Evolutionary conservation across 2,329 filamentous ascomycete genomes (phyloP).

Genomic region (Conoideocrella luteorostrata): DNA sequence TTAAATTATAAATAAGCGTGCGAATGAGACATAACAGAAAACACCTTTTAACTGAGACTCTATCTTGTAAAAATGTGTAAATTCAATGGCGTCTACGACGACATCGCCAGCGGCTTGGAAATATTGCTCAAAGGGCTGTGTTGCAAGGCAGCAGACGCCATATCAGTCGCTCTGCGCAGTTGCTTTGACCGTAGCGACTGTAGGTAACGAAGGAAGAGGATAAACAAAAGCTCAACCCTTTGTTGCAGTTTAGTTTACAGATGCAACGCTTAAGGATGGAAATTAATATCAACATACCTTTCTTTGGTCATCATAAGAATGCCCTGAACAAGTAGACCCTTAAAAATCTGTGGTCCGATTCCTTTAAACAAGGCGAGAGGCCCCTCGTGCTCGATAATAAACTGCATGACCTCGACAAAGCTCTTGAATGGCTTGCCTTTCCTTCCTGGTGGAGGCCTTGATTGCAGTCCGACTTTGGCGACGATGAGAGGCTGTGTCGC

Average conservation of each 20-base stretch:
- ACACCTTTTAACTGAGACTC: too few relatives aligned
- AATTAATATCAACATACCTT: constrained; percentile 48
- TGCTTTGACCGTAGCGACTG: constrained; percentile 63
- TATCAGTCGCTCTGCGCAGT: constrained; percentile 58
- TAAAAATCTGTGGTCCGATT: constrained; percentile 87
- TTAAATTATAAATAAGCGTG: too few relatives aligned
- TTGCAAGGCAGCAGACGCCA: constrained; percentile 45
- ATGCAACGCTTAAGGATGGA: not conserved
- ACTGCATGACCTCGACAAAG: constrained; percentile 90
- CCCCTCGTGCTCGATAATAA: constrained; percentile 87
- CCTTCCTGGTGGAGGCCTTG: constrained; percentile 75
- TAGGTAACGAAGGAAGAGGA: constrained; percentile 79
- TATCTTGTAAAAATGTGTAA: too few relatives aligned
- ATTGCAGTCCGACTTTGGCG: constrained; percentile 94
- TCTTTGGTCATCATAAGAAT: constrained; percentile 99
- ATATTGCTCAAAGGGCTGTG: constrained; percentile 37
- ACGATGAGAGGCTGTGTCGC: constrained; percentile 93
- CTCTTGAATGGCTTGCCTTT: constrained; percentile 89
- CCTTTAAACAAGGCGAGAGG: constrained; percentile 86
- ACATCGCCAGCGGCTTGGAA: constrained; percentile 20
- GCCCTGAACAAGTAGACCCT: constrained; percentile 89
- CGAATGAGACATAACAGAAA: too few relatives aligned
- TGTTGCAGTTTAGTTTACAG: constrained; percentile 12
- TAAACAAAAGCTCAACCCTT: constrained; percentile 81
- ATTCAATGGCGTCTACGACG: too few relatives aligned